Evolutionary conservation across 495 filamentous ascomycete genomes (phyloP).

Genomic region (Durotheca rogersii): DNA sequence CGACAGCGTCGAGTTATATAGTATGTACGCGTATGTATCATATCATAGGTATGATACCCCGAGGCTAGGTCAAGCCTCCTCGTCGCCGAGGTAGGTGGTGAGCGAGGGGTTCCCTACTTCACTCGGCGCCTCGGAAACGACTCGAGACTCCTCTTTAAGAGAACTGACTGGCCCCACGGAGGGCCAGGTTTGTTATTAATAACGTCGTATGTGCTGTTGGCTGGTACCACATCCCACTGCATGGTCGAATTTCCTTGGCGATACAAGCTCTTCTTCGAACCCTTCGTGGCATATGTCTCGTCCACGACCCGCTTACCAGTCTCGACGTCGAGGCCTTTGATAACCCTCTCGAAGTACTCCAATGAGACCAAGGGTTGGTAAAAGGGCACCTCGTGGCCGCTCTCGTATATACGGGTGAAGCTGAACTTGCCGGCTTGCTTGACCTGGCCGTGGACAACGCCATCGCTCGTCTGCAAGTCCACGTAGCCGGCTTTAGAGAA

Average conservation of each 20-base stretch:
- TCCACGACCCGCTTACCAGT: constrained; percentile 50
- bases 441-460: constrained; percentile 60
- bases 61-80: too few species aligned
- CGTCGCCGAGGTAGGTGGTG: too few species aligned
- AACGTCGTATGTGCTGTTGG: constrained; percentile 57
- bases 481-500: constrained; percentile 54
- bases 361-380: constrained; percentile 66
- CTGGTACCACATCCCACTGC: constrained; percentile 49
- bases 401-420: constrained; percentile 64
- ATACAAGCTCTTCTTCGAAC: constrained; percentile 53
- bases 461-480: constrained; percentile 57
- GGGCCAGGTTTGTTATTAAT: constrained; percentile 48
- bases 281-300: constrained; percentile 48
- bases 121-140: constrained; percentile 5
- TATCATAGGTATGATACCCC: too few species aligned
- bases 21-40: background rate
- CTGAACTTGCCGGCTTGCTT: constrained; percentile 63
- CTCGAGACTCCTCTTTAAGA: constrained; percentile 31
- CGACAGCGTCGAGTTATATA: background rate
- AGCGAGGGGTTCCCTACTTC: constrained; percentile 10
- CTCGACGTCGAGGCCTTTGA: constrained; percentile 59
- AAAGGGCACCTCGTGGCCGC: constrained; percentile 68
- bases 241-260: constrained; percentile 60
- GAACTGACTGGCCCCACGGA: constrained; percentile 20
- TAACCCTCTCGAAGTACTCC: constrained; percentile 59